Base-by-base conservation (phyloP, 2,329 filamentous ascomycete species). In the Microdochium trichocladiopsis region DNA sequence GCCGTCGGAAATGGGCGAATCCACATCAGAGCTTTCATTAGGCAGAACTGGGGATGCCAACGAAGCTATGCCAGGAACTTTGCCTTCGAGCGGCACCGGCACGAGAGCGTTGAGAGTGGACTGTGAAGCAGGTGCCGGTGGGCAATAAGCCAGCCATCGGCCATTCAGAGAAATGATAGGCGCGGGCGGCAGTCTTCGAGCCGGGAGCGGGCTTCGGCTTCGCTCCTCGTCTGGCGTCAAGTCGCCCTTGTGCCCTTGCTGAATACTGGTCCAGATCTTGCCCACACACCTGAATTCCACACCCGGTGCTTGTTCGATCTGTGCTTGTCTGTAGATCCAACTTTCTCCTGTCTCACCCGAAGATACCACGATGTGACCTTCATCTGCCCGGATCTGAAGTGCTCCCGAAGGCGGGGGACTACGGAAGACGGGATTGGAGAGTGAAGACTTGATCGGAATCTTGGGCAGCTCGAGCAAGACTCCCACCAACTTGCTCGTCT, bases 251-350 rank as follows among this genome's bases (percentile, higher is more conserved):
- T 73, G 68, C 25, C 73, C 72, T 57, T 83, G 79, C 63, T 94
- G 89, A 25, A 96, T 74, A 47, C 84, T 86, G 1, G 94, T 96
- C 94, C 94, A 99, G 18, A 95, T 73, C 70, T 99, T 99, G 21
- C 87, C 92, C 52, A 94, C 76, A 61, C 91, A 96, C 36, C 69
- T 74, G 65, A 79, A 86, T 16, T 68, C 63, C 47, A 72, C 58
- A 22, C 70, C 70, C 1, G 67, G 63, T 22, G 78, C 77, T 48
- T 71, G 69, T 1, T 68, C 62, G 51, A 69, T 64, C 10, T 69
- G 59, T 9, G 74, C 65, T 56, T 84, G 79, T 9, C 76, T 72
- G 60, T 80, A 97, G 8, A 96, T 74, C 77, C 88, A 96, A 47
- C 93, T 84, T 70, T 97, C 93, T 12, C 93, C 93, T 49, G 90